These are phyloP conservation scores for Yamadazyma olivae DNA, from an alignment of 805 yeast species.

Conservation along the genomic window DNA sequence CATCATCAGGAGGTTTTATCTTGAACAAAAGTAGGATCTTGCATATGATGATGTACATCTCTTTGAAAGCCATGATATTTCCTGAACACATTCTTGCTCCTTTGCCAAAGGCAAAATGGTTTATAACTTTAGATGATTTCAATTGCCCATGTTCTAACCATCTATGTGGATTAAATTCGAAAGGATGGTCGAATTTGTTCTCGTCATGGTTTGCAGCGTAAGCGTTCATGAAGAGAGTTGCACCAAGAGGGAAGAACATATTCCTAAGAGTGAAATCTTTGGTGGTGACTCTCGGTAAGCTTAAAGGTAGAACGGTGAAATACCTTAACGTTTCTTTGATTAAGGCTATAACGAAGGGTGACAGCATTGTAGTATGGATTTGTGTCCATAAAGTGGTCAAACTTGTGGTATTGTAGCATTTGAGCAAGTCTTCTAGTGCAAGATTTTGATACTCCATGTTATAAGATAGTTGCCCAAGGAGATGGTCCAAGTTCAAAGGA, in stretches of 20 bases:
- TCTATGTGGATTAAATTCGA: constrained; percentile 50
- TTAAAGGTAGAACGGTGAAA: constrained; percentile 65
- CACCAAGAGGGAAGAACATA: constrained; percentile 49
- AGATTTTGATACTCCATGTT: constrained; percentile 40
- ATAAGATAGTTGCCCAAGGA: constrained; percentile 51
- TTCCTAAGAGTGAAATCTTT: constrained; percentile 41
- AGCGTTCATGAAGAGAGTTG: constrained; percentile 62
- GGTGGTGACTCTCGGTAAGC: constrained; percentile 62
- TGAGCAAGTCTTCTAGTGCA: constrained; percentile 42
- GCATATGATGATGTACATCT: constrained; percentile 56
- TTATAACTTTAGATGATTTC: constrained; percentile 14
- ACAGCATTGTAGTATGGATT: constrained; percentile 23
- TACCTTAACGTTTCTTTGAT: constrained; percentile 60
- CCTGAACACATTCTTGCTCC: constrained; percentile 78
- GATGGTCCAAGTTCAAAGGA: constrained; percentile 58
- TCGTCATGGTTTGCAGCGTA: constrained; percentile 70
- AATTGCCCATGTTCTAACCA: constrained; percentile 32
- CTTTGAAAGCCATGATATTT: constrained; percentile 58
- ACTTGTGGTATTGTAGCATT: neutral
- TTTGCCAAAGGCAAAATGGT: constrained; percentile 61
- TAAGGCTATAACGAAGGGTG: constrained; percentile 55
- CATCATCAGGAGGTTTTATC: constrained; percentile 40
- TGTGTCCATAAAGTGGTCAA: constrained; percentile 31
- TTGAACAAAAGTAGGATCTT: constrained; percentile 52
- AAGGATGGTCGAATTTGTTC: constrained; percentile 39